phyloP scores from a whole-genome alignment of 257 asterid genomes.

The Primulina eburnea region DNA sequence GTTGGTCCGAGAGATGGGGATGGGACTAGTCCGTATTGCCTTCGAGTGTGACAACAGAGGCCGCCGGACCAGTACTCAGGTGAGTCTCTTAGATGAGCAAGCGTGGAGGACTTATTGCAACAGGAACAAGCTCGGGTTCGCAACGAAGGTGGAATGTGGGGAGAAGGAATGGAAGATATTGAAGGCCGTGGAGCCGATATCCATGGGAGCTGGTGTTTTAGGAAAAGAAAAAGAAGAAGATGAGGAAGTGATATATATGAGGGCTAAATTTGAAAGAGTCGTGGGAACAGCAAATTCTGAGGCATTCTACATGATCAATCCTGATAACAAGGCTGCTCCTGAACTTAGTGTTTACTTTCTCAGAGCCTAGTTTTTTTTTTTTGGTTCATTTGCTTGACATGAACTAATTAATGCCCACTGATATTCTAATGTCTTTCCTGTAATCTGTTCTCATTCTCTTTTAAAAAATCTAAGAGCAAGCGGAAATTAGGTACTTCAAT shows the following conservation, averaged over 20 bases:
- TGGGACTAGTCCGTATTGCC: constrained; percentile 47
- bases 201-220: constrained; percentile 60
- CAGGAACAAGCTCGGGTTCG: constrained; percentile 48
- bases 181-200: constrained; percentile 52
- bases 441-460: not conserved
- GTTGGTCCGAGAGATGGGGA: constrained; percentile 52
- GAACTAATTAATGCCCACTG: not conserved
- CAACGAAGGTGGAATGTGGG: constrained; percentile 43
- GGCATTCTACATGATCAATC: constrained; percentile 65
- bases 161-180: constrained; percentile 37
- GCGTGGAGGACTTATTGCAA: constrained; percentile 53
- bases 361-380: constrained; percentile 27
- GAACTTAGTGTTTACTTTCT: constrained; percentile 58
- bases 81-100: constrained; percentile 38
- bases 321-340: constrained; percentile 55
- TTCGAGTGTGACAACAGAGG: constrained; percentile 47
- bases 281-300: constrained; percentile 58
- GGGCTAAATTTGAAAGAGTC: constrained; percentile 61
- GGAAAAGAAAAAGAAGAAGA: constrained; percentile 29
- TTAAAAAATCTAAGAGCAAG: too few relatives aligned
- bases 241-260: constrained; percentile 50
- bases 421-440: not conserved
- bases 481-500: too few relatives aligned
- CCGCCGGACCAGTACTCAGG: too few relatives aligned
- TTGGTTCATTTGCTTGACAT: not conserved